A percentile compares a stretch with the other conserved stretches of the same genome.
Conservation (phyloP, 441 rosid genomes). For the Croton laevigatus region DNA sequence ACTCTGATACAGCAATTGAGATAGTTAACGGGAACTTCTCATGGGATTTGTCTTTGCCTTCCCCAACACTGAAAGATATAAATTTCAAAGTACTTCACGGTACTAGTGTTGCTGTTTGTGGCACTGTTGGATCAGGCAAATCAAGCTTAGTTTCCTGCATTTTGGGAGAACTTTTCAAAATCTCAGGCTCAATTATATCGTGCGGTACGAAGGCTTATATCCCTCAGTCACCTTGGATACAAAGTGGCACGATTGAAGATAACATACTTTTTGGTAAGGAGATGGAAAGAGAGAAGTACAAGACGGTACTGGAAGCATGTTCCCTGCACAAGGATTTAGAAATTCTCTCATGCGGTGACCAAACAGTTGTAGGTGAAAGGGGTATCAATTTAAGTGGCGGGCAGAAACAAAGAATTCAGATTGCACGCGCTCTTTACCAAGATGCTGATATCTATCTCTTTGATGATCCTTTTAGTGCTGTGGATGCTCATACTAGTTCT, state of each 20-base stretch:
- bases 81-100: constrained; percentile 42
- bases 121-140: constrained; percentile 67
- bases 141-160: constrained; percentile 63
- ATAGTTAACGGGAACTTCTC: constrained; percentile 46
- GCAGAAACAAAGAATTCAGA: constrained; percentile 84
- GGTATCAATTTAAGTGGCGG: constrained; percentile 92
- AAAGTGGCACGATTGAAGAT: constrained; percentile 75
- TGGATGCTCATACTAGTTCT: constrained; percentile 90
- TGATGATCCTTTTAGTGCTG: constrained; percentile 93
- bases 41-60: constrained; percentile 47
- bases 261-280: constrained; percentile 71
- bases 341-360: constrained; percentile 70
- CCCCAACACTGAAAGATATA: constrained; percentile 41
- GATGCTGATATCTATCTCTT: constrained; percentile 78
- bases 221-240: constrained; percentile 90
- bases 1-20: constrained; percentile 44
- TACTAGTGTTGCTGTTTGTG: constrained; percentile 61
- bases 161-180: constrained; percentile 54
- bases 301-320: constrained; percentile 61
- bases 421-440: constrained; percentile 84
- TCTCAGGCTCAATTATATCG: constrained; percentile 42
- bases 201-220: constrained; percentile 74
- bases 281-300: constrained; percentile 60
- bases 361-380: constrained; percentile 82
- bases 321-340: constrained; percentile 68